These are phyloP conservation scores for Ophidiomyces ophidiicola DNA, from an alignment of 2,329 filamentous ascomycete genomes.

Conservation along the genomic window DNA sequence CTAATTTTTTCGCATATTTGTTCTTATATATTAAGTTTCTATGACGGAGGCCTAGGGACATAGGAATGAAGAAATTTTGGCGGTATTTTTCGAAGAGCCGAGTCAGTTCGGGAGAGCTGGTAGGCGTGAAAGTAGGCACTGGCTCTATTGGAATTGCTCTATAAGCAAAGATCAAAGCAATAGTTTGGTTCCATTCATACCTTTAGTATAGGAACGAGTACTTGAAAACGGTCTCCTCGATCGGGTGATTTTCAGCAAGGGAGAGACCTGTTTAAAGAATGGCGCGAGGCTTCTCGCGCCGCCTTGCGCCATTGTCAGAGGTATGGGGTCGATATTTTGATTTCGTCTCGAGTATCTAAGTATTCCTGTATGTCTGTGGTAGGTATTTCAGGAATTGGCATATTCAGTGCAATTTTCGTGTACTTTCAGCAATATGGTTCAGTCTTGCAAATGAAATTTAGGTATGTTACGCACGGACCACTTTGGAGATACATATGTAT, in stretches of 20 bases:
- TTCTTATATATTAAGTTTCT: conserved; percentile 30
- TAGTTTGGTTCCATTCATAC: conserved; percentile 18
- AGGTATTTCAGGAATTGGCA: too few relatives aligned
- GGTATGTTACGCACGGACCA: conserved; percentile 13
- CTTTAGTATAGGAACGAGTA: conserved; percentile 23
- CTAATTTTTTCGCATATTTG: conserved; percentile 26
- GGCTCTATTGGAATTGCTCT: conserved; percentile 15
- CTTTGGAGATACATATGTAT: conserved; percentile 15
- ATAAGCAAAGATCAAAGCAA: not conserved
- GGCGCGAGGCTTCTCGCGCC: conserved; percentile 24
- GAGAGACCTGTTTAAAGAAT: conserved; percentile 27
- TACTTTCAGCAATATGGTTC: not conserved
- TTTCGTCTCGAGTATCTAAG: too few relatives aligned
- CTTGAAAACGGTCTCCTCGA: conserved; percentile 21
- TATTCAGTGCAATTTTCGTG: not conserved
- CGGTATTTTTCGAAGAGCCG: conserved; percentile 31
- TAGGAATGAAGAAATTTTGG: conserved; percentile 35
- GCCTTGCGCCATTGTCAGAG: conserved; percentile 30
- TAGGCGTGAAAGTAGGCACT: conserved; percentile 31
- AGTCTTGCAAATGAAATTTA: not conserved
- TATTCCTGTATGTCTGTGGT: too few relatives aligned
- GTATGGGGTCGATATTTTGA: too few relatives aligned
- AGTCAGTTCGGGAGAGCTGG: conserved; percentile 32
- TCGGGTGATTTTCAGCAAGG: conserved; percentile 18
- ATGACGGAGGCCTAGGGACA: conserved; percentile 28